Base-by-base conservation (phyloP, 148 eudicot genomes). In the Rhododendron ovatum region DNA sequence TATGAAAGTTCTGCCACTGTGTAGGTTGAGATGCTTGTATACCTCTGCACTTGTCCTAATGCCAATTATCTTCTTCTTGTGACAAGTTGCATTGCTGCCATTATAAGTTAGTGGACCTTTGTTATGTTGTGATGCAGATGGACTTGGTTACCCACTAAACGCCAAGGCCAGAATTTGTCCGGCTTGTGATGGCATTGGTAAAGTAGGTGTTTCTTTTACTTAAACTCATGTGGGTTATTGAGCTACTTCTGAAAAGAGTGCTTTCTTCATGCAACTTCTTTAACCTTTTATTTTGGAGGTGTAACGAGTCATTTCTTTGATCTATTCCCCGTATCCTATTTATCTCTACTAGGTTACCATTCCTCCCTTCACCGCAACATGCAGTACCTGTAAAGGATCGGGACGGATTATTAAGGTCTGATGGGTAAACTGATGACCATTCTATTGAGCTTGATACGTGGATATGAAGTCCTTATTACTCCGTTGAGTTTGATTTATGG, bases 361-460 rank as follows among this genome's bases (percentile, higher is more conserved):
- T 76, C 99, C 94, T 83, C 98, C 99, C 18, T 96, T 96, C 86
- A 83, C 93, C 8, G 89, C 98, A 82, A 93, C 94, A 79, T 96
- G 98, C 88, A 85, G 88, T 87, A 87, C 90, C 77, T 96, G 99
- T 88, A 96, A 91, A 89, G 99, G 99, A 20, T 84, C 91, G 15
- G 96, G 99, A 61, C 89, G 91, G 90, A 86, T 94, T 53, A 91
- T 95, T 80, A 89, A 88, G 90, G 98, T 95, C 83, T 89, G 86
- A 24, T 84, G 39, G 83, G 83, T 63, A 51, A 73, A 63, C 78
- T 78, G 41, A 50, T 86, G 4, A 74, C n/a, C 43, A 43, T 61
- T 61, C 75, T 24, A 41, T 43, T 78, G 85, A 45, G 51, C 33
- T 55, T 88, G 76, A 69, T 50, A 17, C 45, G 17, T 76, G 75